Evolutionary conservation across 2,329 filamentous ascomycete genomes (phyloP), one percentile per base, ranked within the genome.

Genomic region (Fulvia fulva): DNA sequence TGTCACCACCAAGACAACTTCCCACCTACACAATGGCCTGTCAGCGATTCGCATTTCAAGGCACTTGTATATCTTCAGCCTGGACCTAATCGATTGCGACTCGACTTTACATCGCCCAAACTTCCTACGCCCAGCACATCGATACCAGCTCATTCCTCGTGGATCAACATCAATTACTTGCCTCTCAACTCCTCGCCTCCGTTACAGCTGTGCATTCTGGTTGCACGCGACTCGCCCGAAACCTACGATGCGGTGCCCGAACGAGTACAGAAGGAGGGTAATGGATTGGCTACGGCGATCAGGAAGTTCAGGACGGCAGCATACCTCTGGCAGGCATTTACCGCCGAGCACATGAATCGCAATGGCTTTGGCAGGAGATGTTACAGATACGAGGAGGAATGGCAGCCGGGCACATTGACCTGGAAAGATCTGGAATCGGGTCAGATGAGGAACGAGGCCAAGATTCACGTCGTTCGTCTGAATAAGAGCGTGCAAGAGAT

Each of bases 321-420:
- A 23, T 97, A 97, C 71, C 80, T 97, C 14, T 97, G 94, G 92
- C 94, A 99, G 73, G 91, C 92, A 7, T 97, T 96, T 69, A 97
- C 93, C 0, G 91, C 90, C 6, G 94, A 99, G 73, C 92, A 97
- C 72, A 97, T 97, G 93, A 88, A 85, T 73, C 87, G 91, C 62
- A 89, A 96, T 71, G 89, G 88, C 60, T 85, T 97, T 65, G 91
- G 92, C 9, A 84, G 93, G 58, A 86, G 93, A 57, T 87, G 85
- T 54, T 97, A 97, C 74, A 83, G 92, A 45, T 92, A 96, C 62
- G 94, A 97, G 67, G 94, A 99, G 74, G 90, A 96, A 71, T 97
- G 94, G 94, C 89, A 89, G 60, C 85, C 86, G 2, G 92, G 92
- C 7, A 89, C 90, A 1, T 81, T 90, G 59, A 93, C 89, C 59